phyloP scores from a whole-genome alignment of 768 basidiomycete species.

The Melanogaster broomeanus region DNA sequence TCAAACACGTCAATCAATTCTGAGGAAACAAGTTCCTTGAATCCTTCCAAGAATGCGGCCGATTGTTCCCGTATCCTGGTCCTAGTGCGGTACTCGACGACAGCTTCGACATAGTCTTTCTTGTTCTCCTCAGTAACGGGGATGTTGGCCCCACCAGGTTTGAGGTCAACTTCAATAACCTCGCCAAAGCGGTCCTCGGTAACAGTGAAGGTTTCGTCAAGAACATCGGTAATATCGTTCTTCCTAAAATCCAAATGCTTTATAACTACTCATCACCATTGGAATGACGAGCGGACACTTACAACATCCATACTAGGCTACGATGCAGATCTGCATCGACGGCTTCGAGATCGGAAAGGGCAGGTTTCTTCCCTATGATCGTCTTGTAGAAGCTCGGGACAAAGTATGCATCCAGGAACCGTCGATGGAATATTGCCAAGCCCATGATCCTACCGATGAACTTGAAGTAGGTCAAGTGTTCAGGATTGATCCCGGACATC shows the following conservation, averaged over 20 bases:
- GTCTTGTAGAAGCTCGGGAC: conserved; percentile 82
- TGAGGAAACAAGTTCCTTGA: conserved; percentile 80
- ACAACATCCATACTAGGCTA: conserved; percentile 77
- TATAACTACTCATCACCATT: conserved; percentile 1
- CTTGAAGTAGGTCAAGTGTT: conserved; percentile 79
- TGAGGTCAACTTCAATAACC: conserved; percentile 64
- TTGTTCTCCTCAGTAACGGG: conserved; percentile 76
- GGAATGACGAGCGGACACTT: conserved; percentile 29
- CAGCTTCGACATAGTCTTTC: conserved; percentile 72
- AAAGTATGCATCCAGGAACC: conserved; percentile 80
- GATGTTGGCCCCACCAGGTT: conserved; percentile 58
- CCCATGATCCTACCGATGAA: conserved; percentile 78
- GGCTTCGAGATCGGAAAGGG: conserved; percentile 65
- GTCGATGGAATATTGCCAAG: conserved; percentile 74
- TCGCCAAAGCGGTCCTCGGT: conserved; percentile 80
- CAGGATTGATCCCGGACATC: conserved; percentile 72
- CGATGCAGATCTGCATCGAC: conserved; percentile 70
- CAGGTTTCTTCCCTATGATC: conserved; percentile 62
- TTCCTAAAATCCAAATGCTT: conserved; percentile 44
- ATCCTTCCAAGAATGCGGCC: conserved; percentile 81
- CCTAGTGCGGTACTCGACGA: conserved; percentile 84
- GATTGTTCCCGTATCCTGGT: conserved; percentile 83
- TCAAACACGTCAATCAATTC: conserved; percentile 90
- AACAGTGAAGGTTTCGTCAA: conserved; percentile 71
- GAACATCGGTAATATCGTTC: conserved; percentile 73